These are phyloP conservation scores for Coemansia sp. DNA, from an alignment of 192 early-diverging fungal species.

Conservation along the genomic window DNA sequence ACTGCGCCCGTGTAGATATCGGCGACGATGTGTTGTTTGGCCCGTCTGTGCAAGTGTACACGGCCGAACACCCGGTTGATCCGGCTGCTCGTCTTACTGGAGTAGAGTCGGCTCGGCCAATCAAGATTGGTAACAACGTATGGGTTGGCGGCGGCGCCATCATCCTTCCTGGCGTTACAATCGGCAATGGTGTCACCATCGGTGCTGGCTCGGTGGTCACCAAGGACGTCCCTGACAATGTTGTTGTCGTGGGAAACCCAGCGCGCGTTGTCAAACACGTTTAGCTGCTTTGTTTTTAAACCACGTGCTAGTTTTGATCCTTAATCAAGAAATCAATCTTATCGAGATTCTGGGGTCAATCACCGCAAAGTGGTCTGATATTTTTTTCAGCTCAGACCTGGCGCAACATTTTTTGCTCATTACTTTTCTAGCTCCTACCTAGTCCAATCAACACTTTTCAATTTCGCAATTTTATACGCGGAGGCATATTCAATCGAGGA, in stretches of 20 bases:
- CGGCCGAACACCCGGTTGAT: slow-evolving; percentile 73
- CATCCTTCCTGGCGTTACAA: slow-evolving; percentile 83
- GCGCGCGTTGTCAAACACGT: slow-evolving; percentile 72
- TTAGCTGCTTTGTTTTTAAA: background rate
- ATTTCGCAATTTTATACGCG: background rate
- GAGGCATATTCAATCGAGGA: background rate
- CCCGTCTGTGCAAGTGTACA: slow-evolving; percentile 74
- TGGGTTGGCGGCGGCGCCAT: slow-evolving; percentile 85
- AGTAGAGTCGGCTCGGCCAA: slow-evolving; percentile 20
- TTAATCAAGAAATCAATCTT: background rate
- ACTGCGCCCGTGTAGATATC: slow-evolving; percentile 69
- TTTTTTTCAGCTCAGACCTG: slow-evolving; percentile 15
- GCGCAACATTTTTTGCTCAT: background rate
- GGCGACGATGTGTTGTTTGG: slow-evolving; percentile 74
- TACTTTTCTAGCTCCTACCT: slow-evolving; percentile 7
- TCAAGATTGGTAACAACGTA: slow-evolving; percentile 79
- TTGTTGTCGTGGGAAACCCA: slow-evolving; percentile 86
- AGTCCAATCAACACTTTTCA: slow-evolving; percentile 15
- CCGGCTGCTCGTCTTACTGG: slow-evolving; percentile 33
- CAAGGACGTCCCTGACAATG: slow-evolving; percentile 75
- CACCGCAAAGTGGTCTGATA: slow-evolving; percentile 9
- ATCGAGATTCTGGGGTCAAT: background rate
- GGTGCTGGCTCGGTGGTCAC: slow-evolving; percentile 87
- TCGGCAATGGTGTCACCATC: slow-evolving; percentile 73
- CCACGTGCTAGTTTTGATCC: background rate